Base-by-base conservation (phyloP, 495 filamentous ascomycete genomes). In the Penicillium silybi region DNA sequence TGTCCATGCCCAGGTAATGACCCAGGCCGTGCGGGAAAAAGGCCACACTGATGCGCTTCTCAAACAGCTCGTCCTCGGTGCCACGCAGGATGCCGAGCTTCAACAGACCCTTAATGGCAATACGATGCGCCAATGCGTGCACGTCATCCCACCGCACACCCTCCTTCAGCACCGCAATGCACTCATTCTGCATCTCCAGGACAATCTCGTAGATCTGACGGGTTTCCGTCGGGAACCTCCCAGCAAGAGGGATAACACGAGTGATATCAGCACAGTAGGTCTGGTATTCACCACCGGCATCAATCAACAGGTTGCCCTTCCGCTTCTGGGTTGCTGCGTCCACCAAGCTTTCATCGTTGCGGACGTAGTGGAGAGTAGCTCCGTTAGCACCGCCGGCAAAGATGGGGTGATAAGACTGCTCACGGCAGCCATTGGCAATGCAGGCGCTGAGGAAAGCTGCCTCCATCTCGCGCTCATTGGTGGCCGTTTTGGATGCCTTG, bases 1-100 rank as follows among this genome's bases (percentile, higher is more conserved):
- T 95, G 68, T 97, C 92, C 87, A 97, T 88, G 44, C 92, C 92
- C 8, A 97, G 75, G 59, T 95, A 92, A 65, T 97, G 90, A 0
- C 92, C 92, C 4, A 97, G 75, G 6, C 92, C 92, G 63, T 97
- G 92, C 4, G 92, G 92, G 64, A 96, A 87, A 74, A 97, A 97
- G 6, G 91, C 90, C 2, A 86, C 84, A 55, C 86, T 92, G 35
- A 88, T 85, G 39, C 90, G 74, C 43, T 77, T 78, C 29, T 81
- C 79, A 56, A 95, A 76, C 44, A 97, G 82, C 54, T 91, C 88
- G 10, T 88, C 80, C 45, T 66, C 69, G 17, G 80, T 73, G 19
- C 84, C 84, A 52, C 82, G 78, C 35, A 97, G 68, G 44, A 97
- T 87, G 0, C 90, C 90, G 7, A 96, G 68, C 26, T 78, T 72